A percentile compares a stretch with the other conserved stretches of the same genome.
phyloP scores from a whole-genome alignment of 2,329 filamentous ascomycete species.

The Niveomyces coronatus region DNA sequence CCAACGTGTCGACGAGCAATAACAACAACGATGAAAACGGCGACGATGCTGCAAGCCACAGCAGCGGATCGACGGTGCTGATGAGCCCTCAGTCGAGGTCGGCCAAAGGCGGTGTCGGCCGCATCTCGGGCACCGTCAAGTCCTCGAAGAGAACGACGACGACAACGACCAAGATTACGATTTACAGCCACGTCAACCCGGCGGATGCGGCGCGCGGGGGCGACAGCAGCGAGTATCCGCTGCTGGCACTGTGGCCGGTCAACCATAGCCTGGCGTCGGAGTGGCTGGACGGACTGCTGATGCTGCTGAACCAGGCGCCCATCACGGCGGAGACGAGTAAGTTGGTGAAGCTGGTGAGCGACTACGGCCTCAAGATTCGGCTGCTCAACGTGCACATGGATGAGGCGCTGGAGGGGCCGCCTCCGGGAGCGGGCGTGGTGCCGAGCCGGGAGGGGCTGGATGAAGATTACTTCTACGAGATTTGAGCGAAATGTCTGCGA shows the following conservation, averaged over 20 bases:
- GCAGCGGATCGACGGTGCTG: slow-evolving; percentile 32
- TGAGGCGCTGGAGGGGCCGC: slow-evolving; percentile 55
- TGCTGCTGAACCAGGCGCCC: slow-evolving; percentile 89
- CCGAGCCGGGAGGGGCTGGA: slow-evolving; percentile 78
- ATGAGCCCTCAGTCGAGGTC: too few species aligned
- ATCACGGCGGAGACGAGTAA: slow-evolving; percentile 97
- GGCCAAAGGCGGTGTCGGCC: background rate
- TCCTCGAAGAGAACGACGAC: slow-evolving; percentile 20
- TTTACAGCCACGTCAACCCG: slow-evolving; percentile 58
- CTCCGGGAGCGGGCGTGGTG: slow-evolving; percentile 61
- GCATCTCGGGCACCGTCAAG: background rate
- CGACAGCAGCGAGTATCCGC: slow-evolving; percentile 51
- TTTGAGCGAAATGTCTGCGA: slow-evolving; percentile 28
- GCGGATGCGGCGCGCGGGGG: slow-evolving; percentile 25
- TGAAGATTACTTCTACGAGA: slow-evolving; percentile 88
- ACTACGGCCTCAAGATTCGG: slow-evolving; percentile 88
- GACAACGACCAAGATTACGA: slow-evolving; percentile 76
- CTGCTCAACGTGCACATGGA: slow-evolving; percentile 86
- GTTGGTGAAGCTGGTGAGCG: slow-evolving; percentile 71
- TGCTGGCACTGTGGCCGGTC: slow-evolving; percentile 74
- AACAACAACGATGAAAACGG: slow-evolving; percentile 35
- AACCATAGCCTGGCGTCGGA: slow-evolving; percentile 81
- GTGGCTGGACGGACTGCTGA: slow-evolving; percentile 90
- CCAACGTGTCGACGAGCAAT: slow-evolving; percentile 62
- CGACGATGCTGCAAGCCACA: slow-evolving; percentile 35